Evolutionary conservation across 2,329 filamentous ascomycete species (phyloP).

Genomic region (Talaromyces marneffei): DNA sequence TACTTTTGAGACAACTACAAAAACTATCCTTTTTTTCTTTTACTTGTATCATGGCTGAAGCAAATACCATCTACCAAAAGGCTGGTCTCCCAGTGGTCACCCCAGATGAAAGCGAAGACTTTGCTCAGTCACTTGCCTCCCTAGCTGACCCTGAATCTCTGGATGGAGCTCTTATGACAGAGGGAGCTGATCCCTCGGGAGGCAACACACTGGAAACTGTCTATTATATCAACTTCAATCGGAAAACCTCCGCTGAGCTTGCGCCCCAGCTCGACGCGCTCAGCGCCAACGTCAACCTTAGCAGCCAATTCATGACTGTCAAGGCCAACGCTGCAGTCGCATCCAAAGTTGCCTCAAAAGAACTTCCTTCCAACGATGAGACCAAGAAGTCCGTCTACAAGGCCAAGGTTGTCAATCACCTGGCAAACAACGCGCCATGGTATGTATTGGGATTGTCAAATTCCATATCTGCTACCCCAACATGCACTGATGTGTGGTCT

Average conservation of each 20-base stretch:
- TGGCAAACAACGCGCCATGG: background rate
- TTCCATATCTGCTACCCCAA: background rate
- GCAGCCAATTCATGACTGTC: background rate
- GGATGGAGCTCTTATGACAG: background rate
- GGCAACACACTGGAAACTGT: background rate
- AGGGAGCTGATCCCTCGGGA: background rate
- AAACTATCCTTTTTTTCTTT: background rate
- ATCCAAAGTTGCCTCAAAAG: background rate
- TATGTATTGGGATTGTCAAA: background rate
- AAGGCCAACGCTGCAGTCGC: background rate
- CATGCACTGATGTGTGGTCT: background rate
- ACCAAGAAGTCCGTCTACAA: background rate
- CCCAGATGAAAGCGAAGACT: background rate
- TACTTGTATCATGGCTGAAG: background rate
- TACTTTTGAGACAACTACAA: background rate
- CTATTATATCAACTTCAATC: background rate
- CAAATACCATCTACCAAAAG: background rate
- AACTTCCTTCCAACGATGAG: background rate
- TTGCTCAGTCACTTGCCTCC: background rate
- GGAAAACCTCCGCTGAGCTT: background rate
- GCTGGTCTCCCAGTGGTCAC: background rate
- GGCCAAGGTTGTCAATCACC: background rate
- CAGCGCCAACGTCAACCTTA: background rate
- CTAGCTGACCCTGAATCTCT: background rate
- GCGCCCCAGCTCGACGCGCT: background rate